Percentiles rank a stretch among this genome's conserved stretches.
Conservation (phyloP, 176 grass and related monocot genomes). For the Oryza brachyantha region DNA sequence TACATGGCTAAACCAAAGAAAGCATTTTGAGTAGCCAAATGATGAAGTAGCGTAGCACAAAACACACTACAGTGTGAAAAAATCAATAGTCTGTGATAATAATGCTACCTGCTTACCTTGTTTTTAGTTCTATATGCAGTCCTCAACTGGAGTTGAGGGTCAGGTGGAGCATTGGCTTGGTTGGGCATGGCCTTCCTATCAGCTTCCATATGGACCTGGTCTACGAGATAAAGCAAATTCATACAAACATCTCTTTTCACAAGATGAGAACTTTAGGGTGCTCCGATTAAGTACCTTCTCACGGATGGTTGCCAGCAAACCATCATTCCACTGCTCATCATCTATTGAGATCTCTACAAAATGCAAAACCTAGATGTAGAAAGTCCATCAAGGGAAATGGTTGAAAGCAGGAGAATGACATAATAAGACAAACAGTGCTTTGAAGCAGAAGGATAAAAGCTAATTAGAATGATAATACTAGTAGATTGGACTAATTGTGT, state of each 20-base stretch:
- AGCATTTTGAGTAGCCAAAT: not conserved
- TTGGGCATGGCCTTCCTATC: conserved; percentile 72
- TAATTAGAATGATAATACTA: conserved; percentile 29
- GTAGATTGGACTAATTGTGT: conserved; percentile 18
- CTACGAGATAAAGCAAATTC: conserved; percentile 36
- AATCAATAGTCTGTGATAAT: not conserved
- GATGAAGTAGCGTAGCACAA: conserved; percentile 16
- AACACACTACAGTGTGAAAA: not conserved
- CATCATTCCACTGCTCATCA: conserved; percentile 92
- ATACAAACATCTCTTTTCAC: not conserved
- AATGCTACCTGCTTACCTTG: conserved; percentile 82
- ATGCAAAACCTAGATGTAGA: conserved; percentile 3
- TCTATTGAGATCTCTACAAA: conserved; percentile 75
- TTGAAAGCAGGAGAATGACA: not conserved
- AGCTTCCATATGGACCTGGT: conserved; percentile 95
- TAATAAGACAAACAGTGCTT: not conserved
- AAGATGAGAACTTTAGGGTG: not conserved
- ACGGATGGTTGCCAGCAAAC: conserved; percentile 89
- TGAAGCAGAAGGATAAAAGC: not conserved
- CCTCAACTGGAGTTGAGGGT: conserved; percentile 55
- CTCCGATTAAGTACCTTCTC: conserved; percentile 63
- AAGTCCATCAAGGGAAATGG: not conserved
- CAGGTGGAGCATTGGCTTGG: conserved; percentile 55
- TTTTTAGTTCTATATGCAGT: conserved; percentile 81
- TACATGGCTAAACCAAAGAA: not conserved